Evolutionary conservation across 148 eudicot species (phyloP).

Genomic region (Tetragonia tetragonoides): DNA sequence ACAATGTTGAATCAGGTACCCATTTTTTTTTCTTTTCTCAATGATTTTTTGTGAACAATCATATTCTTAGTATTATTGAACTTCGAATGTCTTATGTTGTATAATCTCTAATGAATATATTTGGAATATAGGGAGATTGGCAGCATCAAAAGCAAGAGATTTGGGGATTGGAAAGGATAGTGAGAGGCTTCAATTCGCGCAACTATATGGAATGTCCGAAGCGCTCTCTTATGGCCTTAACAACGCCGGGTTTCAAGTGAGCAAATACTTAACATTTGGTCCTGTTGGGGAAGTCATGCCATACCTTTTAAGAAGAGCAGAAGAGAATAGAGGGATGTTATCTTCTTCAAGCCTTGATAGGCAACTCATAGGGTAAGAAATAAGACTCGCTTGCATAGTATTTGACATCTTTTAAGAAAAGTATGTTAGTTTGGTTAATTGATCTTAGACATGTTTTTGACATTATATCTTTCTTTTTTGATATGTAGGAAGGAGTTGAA

Average conservation of each 20-base stretch:
- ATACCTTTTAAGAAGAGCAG: constrained; percentile 64
- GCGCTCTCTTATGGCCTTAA: constrained; percentile 48
- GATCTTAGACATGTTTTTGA: no score
- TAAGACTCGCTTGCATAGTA: no score
- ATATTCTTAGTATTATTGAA: no score
- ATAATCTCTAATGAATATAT: not conserved
- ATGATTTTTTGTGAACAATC: no score
- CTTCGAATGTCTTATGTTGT: no score
- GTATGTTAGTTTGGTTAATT: no score
- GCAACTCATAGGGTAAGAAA: constrained; percentile 49
- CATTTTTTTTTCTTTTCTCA: not conserved
- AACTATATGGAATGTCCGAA: constrained; percentile 71
- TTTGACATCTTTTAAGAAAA: no score
- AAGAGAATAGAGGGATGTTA: constrained; percentile 64
- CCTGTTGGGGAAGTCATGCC: constrained; percentile 48
- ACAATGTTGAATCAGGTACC: constrained; percentile 64
- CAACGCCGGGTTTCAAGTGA: constrained; percentile 55
- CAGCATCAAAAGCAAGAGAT: not conserved
- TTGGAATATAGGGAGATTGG: no score
- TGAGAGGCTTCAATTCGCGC: constrained; percentile 54
- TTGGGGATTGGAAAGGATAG: constrained; percentile 42
- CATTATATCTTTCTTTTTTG: not conserved
- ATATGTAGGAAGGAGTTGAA: no score
- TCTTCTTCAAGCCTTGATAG: constrained; percentile 56
- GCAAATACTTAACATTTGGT: no score